These are phyloP conservation scores for Phlebiopsis flavidoalba DNA, from an alignment of 768 basidiomycete genomes.

Conservation along the genomic window DNA sequence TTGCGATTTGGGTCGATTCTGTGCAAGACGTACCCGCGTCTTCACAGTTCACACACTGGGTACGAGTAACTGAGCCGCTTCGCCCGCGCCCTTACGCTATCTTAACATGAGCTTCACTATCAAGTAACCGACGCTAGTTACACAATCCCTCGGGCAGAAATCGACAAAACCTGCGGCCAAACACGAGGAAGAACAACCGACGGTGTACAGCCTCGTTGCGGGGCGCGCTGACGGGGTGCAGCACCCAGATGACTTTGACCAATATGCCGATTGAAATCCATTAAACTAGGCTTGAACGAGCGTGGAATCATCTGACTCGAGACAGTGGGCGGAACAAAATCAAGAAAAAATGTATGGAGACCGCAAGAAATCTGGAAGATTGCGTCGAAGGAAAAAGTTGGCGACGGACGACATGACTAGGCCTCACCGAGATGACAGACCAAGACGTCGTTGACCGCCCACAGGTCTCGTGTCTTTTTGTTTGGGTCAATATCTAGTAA, in stretches of 20 bases:
- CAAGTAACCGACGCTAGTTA: conserved; percentile 73
- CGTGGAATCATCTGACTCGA: conserved; percentile 57
- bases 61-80: conserved; percentile 45
- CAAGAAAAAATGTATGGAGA: conserved; percentile 68
- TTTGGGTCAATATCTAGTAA: too few species aligned
- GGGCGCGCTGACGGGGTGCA: conserved; percentile 41
- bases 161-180: conserved; percentile 48
- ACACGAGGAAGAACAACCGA: conserved; percentile 9
- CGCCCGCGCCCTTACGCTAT: not conserved
- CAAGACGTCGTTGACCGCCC: too few species aligned
- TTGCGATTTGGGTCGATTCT: conserved; percentile 81
- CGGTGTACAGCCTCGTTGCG: conserved; percentile 53
- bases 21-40: conserved; percentile 59
- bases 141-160: conserved; percentile 49
- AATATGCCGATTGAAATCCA: conserved; percentile 79
- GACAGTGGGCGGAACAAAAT: conserved; percentile 69
- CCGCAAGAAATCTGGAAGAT: conserved; percentile 61
- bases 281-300: conserved; percentile 78
- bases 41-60: conserved; percentile 82
- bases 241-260: conserved; percentile 60
- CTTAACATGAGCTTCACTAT: not conserved
- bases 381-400: conserved; percentile 38
- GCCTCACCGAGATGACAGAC: too few species aligned
- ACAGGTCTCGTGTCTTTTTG: too few species aligned
- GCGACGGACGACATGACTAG: conserved; percentile 33